Base-by-base conservation (phyloP, 139 green algal genomes). In the Chlamydomonas incerta region DNA sequence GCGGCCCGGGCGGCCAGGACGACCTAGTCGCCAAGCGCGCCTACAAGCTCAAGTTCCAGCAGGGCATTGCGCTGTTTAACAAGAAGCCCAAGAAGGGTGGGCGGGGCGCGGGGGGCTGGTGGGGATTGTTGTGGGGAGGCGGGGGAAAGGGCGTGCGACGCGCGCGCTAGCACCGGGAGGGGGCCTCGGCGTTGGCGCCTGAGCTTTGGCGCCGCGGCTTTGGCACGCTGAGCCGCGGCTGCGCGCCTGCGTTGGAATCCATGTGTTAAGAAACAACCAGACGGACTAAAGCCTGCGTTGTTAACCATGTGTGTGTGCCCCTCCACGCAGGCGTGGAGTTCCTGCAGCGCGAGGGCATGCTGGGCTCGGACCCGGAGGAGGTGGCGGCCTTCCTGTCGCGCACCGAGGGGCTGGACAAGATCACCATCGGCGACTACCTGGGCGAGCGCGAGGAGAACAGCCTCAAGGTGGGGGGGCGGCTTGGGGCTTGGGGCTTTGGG, bases 31-130 rank as follows among this genome's bases (percentile, higher is more conserved):
- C 86, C 24, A 92, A 92, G 76, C 79, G 91, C 1, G 92, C 91
- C 26, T 92, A 91, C 77, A 95, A 95, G 85, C 76, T 87, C 34
- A 89, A 90, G 80, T 94, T 92, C 80, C 90, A 93, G 35, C 91
- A 99, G 89, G 95, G 95, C 50, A 89, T 99, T 17, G 89, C 87
- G 46, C 93, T 98, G 65, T 99, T 99, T 93, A 99, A 99, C 88
- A 95, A 95, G 73, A 99, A 99, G 90, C 97, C 98, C 33, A 96
- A 96, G 80, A 99, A 99, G 89, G 98, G 97, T 87, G 55, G 57
- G 58, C 26, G 33, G 18, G 2, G 55, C 41, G 41, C 5, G n/a
- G n/a, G n/a, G n/a, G n/a, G n/a, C n/a, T n/a, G n/a, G n/a, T n/a
- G n/a, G n/a, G n/a, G n/a, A n/a, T n/a, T n/a, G n/a, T n/a, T n/a